Conservation (phyloP, 371 early-diverging fungal species). For the Mortierella sp. region DNA sequence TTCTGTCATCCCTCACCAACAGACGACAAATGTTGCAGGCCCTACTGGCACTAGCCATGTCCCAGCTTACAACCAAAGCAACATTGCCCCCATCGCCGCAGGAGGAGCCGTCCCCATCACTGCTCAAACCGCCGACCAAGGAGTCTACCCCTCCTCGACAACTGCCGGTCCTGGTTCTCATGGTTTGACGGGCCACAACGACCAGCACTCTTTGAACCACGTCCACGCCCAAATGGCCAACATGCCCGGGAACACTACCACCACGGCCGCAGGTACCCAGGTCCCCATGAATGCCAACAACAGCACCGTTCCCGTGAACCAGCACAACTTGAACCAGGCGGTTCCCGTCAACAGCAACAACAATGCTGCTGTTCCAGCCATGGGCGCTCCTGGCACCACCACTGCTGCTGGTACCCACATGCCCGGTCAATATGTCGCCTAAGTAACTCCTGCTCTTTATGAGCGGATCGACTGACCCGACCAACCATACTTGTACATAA, state of each 20-base stretch:
- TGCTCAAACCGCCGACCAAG: neutral
- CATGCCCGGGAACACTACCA: constrained; percentile 3
- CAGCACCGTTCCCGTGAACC: constrained; percentile 13
- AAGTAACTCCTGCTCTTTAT: neutral
- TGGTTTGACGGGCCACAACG: neutral
- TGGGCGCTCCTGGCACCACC: constrained; percentile 36
- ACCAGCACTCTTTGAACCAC: neutral
- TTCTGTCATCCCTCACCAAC: neutral
- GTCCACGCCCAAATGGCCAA: neutral
- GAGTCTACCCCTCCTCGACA: neutral
- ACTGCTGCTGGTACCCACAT: constrained; percentile 29
- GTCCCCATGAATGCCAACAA: constrained; percentile 17
- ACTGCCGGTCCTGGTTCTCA: neutral
- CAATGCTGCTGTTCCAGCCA: constrained; percentile 20
- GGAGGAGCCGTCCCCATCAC: constrained; percentile 11
- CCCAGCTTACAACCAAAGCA: constrained; percentile 33
- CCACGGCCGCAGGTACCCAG: neutral
- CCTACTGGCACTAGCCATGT: constrained; percentile 33
- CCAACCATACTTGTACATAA: neutral
- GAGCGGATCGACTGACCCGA: neutral
- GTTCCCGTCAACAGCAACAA: neutral
- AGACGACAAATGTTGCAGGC: constrained; percentile 18
- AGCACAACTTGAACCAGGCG: neutral
- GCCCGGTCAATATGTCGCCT: constrained; percentile 18
- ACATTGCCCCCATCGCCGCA: constrained; percentile 25